These are phyloP conservation scores for Mycena sp. DNA, from an alignment of 1,284 basidiomycete species.

Conservation along the genomic window DNA sequence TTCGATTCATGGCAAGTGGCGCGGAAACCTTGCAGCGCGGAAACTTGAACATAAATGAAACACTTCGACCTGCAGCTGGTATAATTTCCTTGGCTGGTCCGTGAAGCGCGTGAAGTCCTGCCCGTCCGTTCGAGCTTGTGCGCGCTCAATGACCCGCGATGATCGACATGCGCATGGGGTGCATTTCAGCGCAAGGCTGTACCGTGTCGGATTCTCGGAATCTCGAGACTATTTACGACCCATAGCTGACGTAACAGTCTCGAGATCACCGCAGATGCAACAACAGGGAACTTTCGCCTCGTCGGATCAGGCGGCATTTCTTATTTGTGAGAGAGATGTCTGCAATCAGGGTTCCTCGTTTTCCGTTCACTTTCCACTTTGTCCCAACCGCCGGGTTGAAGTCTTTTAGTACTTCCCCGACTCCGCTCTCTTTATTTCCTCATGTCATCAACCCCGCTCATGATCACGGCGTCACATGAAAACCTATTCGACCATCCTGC, in stretches of 20 bases:
- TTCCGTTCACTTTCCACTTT: not conserved
- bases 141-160: no score
- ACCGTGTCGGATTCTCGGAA: not conserved
- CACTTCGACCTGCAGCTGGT: no score
- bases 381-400: not conserved
- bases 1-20: no score
- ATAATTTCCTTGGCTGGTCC: no score
- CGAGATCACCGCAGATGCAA: not conserved
- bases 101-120: no score
- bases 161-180: no score
- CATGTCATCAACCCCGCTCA: constrained; percentile 18
- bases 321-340: not conserved
- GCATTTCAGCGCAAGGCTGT: no score
- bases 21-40: no score
- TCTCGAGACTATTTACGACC: not conserved
- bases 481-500: not conserved
- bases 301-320: not conserved
- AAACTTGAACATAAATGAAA: no score
- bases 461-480: not conserved
- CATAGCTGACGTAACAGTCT: not conserved
- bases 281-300: constrained; percentile 2
- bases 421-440: no score
- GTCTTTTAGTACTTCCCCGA: no score
- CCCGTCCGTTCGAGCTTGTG: no score
- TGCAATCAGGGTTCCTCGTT: not conserved